Evolutionary conservation across 495 filamentous ascomycete genomes (phyloP), one percentile per base, ranked within the genome.

Genomic region (Daldinia vernicosa): DNA sequence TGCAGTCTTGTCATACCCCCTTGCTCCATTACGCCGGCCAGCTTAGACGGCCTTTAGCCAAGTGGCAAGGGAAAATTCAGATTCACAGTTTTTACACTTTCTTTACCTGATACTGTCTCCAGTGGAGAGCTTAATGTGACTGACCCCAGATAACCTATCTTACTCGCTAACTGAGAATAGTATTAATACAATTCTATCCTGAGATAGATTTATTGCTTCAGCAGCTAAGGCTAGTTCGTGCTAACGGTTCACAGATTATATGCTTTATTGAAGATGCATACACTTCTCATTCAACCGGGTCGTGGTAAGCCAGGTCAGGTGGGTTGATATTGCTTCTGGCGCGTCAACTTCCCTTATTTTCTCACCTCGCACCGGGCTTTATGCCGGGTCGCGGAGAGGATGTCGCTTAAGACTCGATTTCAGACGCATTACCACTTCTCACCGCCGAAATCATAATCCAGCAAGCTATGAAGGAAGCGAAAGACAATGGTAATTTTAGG

Each of bases 321-420:
- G 43, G 60, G 45, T 55, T 50, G 50, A 65, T 27, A 30, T 30
- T 33, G 37, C 37, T 62, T 43, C 7, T 53, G n/a, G 28, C 17
- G 7, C 40, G n/a, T 58, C 39, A 40, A 35, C 74, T 56, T 60
- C 61, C 61, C 69, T 74, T 72, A 69, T 84, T 83, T 83, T 83
- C 82, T 84, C 83, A 79, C 83, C 78, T 79, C 75, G 72, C 74
- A 72, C 78, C 69, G 19, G 67, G 78, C 81, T 77, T 72, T 60
- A 70, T 53, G 83, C 79, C 71, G 55, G 67, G 82, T 77, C 74
- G 74, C 54, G 74, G 83, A 77, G 83, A 81, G 81, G 79, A 80
- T 53, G 12, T 40, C 17, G 9, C 19, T 9, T 27, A 17, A 33
- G 35, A 28, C 24, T 43, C 1, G 5, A 51, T 50, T 53, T 4